These are phyloP conservation scores for Fragilaria radians DNA, from an alignment of 108 stramenopile genomes.

Conservation along the genomic window DNA sequence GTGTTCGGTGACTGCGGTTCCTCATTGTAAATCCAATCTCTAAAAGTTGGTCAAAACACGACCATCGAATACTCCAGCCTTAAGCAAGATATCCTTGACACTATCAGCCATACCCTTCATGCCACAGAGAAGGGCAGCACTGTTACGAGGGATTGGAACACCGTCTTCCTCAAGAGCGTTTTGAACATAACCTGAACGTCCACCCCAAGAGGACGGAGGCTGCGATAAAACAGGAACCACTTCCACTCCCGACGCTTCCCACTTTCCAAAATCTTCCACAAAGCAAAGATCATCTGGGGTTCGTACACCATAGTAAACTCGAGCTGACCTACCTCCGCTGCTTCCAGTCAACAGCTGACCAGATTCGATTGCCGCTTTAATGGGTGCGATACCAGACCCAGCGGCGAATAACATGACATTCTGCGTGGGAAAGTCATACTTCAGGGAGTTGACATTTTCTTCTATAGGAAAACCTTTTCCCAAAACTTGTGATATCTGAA, in stretches of 20 bases:
- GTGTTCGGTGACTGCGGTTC: no score
- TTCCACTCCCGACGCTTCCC: slow-evolving; percentile 74
- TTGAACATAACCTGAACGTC: slow-evolving; percentile 87
- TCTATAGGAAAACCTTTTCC: slow-evolving; percentile 81
- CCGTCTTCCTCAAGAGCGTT: slow-evolving; percentile 87
- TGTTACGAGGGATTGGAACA: slow-evolving; percentile 75
- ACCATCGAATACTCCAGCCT: slow-evolving; percentile 87
- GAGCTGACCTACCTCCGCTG: slow-evolving; percentile 61
- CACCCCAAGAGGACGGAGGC: slow-evolving; percentile 51
- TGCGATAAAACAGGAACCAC: slow-evolving; percentile 82
- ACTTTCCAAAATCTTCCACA: slow-evolving; percentile 65
- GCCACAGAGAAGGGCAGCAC: slow-evolving; percentile 70
- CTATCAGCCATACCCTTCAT: slow-evolving; percentile 85
- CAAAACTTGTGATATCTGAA: slow-evolving; percentile 81
- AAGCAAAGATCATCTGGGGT: slow-evolving; percentile 74
- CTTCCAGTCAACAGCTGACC: slow-evolving; percentile 14
- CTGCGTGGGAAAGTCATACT: slow-evolving; percentile 89
- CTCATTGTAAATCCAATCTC: no score
- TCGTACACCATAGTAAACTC: slow-evolving; percentile 82
- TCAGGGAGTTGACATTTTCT: slow-evolving; percentile 79
- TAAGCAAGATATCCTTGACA: slow-evolving; percentile 71
- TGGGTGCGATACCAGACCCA: slow-evolving; percentile 88
- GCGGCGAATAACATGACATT: slow-evolving; percentile 79
- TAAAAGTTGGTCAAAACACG: slow-evolving; percentile 89
- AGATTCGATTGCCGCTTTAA: slow-evolving; percentile 88